Evolutionary conservation across 1,284 basidiomycete species (phyloP).

Genomic region (Thecaphora frezii): DNA sequence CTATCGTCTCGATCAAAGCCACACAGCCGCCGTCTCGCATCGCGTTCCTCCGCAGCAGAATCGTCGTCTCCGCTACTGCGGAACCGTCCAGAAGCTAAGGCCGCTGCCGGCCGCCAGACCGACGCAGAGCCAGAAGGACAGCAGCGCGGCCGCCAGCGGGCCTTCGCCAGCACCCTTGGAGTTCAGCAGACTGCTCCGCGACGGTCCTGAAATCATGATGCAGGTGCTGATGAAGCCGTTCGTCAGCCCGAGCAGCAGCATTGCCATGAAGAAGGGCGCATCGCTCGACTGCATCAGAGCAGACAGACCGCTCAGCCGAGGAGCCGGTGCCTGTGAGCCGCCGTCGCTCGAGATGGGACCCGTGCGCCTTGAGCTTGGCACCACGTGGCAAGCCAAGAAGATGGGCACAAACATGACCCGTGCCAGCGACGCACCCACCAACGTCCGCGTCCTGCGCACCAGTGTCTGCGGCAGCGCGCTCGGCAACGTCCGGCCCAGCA

Average conservation of each 20-base stretch:
- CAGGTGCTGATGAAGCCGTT: slow-evolving; percentile 48
- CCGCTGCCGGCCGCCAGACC: slow-evolving; percentile 46
- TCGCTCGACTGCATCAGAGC: slow-evolving; percentile 31
- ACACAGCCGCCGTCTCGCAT: no score
- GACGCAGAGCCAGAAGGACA: slow-evolving; percentile 50
- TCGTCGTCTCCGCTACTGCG: not conserved
- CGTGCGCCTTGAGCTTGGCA: slow-evolving; percentile 21
- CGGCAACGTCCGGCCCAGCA: slow-evolving; percentile 43
- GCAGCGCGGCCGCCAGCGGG: slow-evolving; percentile 36
- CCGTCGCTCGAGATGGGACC: slow-evolving; percentile 9
- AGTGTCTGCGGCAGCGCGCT: slow-evolving; percentile 19
- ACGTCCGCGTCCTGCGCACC: slow-evolving; percentile 15
- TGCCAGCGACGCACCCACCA: slow-evolving; percentile 21
- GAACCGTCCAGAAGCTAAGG: slow-evolving; percentile 38
- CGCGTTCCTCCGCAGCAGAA: no score
- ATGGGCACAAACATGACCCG: slow-evolving; percentile 41
- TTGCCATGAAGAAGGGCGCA: slow-evolving; percentile 38
- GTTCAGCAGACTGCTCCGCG: slow-evolving; percentile 22
- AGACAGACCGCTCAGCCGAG: slow-evolving; percentile 8
- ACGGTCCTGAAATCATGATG: slow-evolving; percentile 44
- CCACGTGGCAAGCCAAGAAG: slow-evolving; percentile 44
- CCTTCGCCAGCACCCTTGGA: slow-evolving; percentile 27
- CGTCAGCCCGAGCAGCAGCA: slow-evolving; percentile 41
- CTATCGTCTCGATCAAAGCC: no score
- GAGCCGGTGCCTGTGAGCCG: no score